These are phyloP conservation scores for Barnettozyma californica DNA, from an alignment of 805 yeast genomes.

Conservation along the genomic window DNA sequence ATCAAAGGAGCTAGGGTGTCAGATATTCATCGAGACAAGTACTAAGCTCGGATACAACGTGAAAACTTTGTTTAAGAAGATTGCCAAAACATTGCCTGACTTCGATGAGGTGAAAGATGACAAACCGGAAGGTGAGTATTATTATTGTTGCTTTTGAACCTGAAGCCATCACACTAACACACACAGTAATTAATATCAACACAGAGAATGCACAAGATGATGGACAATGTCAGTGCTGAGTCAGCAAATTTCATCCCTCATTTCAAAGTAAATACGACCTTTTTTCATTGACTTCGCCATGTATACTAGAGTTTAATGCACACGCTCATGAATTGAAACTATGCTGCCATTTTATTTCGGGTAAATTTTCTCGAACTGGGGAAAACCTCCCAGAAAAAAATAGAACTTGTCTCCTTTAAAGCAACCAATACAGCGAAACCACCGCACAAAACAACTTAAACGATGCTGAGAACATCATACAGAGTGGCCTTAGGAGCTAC, in stretches of 20 bases:
- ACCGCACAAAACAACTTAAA: not conserved
- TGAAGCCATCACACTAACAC: conserved; percentile 11
- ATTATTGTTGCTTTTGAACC: not conserved
- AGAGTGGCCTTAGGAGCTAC: not conserved
- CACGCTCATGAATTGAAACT: not conserved
- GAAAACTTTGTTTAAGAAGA: conserved; percentile 79
- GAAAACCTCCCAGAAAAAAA: not conserved
- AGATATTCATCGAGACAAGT: conserved; percentile 84
- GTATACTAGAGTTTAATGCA: not conserved
- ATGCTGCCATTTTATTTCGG: not conserved
- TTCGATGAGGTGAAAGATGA: conserved; percentile 38
- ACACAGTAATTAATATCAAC: conserved; percentile 23
- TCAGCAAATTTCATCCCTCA: not conserved
- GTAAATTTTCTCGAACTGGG: not conserved
- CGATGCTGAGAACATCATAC: conserved; percentile 10
- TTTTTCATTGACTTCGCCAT: not conserved
- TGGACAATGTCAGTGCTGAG: conserved; percentile 23
- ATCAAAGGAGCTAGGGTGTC: conserved; percentile 66
- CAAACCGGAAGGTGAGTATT: conserved; percentile 18
- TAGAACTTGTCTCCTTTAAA: not conserved
- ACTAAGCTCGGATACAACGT: conserved; percentile 95
- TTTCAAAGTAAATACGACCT: not conserved
- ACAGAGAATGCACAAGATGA: conserved; percentile 21
- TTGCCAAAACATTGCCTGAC: conserved; percentile 89
- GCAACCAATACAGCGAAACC: not conserved